These are phyloP conservation scores for Austropuccinia psidii DNA, from an alignment of 1,284 basidiomycete species.

Conservation along the genomic window DNA sequence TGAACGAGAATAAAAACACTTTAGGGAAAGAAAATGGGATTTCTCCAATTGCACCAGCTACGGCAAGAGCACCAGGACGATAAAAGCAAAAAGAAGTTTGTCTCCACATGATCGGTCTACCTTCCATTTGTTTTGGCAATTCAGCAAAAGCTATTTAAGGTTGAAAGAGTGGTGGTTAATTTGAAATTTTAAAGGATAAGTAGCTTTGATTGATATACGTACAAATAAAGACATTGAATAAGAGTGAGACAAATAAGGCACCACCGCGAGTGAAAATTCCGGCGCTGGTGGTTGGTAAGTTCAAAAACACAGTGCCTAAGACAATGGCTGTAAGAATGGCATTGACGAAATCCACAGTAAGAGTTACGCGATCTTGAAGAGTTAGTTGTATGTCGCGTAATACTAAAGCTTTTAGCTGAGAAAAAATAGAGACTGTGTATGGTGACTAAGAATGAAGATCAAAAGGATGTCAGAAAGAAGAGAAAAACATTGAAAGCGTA, in stretches of 20 bases:
- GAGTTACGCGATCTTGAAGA: constrained; percentile 40
- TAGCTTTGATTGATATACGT: background rate
- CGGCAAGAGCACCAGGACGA: constrained; percentile 62
- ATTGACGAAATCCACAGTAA: constrained; percentile 42
- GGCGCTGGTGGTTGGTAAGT: constrained; percentile 62
- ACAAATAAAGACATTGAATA: constrained; percentile 42
- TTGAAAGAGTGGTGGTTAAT: constrained; percentile 51
- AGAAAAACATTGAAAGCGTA: background rate
- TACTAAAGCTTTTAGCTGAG: constrained; percentile 55
- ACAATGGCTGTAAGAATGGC: constrained; percentile 59
- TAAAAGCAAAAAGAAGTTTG: constrained; percentile 68
- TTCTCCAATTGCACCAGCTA: constrained; percentile 55
- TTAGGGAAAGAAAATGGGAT: constrained; percentile 50
- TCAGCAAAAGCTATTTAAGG: constrained; percentile 64
- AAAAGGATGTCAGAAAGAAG: constrained; percentile 39
- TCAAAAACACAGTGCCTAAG: constrained; percentile 56
- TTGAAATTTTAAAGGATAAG: too few species aligned
- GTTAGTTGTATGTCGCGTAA: constrained; percentile 44
- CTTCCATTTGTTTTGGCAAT: constrained; percentile 48
- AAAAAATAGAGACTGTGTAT: constrained; percentile 70
- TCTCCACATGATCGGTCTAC: constrained; percentile 60
- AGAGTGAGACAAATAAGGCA: constrained; percentile 59
- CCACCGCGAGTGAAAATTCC: constrained; percentile 82
- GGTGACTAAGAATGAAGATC: constrained; percentile 56
- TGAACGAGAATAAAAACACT: constrained; percentile 29